Evolutionary conservation across 768 basidiomycete species (phyloP).

Genomic region (Panaeolus papilionaceus): DNA sequence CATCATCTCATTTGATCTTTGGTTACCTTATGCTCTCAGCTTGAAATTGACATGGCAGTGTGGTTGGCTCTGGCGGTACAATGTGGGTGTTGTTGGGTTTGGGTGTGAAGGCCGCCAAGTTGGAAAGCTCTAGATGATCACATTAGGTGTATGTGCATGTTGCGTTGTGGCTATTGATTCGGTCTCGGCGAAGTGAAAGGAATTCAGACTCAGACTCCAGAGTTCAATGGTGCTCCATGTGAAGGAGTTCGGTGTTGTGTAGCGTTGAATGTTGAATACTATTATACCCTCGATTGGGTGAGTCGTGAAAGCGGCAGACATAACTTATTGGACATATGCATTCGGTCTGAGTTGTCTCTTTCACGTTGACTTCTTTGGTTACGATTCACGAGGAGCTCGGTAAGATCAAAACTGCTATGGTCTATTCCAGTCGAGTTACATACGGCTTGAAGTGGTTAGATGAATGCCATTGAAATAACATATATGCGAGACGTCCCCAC

Average conservation of each 20-base stretch:
- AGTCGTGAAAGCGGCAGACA: background rate
- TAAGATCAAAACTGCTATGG: background rate
- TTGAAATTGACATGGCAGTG: background rate
- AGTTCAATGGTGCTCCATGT: conserved; percentile 7
- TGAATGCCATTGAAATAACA: background rate
- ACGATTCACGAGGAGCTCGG: background rate
- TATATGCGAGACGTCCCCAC: background rate
- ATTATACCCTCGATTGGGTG: background rate
- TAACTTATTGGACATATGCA: background rate
- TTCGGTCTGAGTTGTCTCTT: background rate
- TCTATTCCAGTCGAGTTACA: background rate
- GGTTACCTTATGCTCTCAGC: background rate
- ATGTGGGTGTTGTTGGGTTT: background rate
- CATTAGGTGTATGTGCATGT: background rate
- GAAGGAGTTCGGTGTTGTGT: background rate
- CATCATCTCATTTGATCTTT: background rate
- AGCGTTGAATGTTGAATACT: background rate
- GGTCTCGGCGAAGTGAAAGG: background rate
- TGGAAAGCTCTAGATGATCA: conserved; percentile 2
- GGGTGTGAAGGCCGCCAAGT: background rate
- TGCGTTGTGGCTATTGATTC: background rate
- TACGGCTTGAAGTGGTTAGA: conserved; percentile 10
- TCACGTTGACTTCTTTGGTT: conserved; percentile 1
- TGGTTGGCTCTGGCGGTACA: conserved; percentile 2
- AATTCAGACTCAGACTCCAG: conserved; percentile 1